Evolutionary conservation across 2,329 filamentous ascomycete species (phyloP).

Genomic region (Gnomoniopsis sp.): DNA sequence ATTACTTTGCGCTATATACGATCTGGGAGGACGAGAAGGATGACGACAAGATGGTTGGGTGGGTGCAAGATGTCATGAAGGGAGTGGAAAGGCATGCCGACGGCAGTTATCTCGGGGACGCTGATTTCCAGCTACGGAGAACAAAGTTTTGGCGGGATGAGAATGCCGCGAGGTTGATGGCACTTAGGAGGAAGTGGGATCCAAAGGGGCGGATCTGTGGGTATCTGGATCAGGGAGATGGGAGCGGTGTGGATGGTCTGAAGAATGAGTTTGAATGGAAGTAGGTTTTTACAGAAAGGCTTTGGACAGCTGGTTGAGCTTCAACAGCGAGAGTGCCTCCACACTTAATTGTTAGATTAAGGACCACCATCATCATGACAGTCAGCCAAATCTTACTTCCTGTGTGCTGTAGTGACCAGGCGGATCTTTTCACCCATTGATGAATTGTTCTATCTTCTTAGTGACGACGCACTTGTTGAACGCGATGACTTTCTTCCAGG

Average conservation of each 20-base stretch:
- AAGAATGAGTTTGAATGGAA: conserved; percentile 37
- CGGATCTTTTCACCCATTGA: too few species aligned
- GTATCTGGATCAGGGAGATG: conserved; percentile 43
- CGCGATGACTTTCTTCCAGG: too few species aligned
- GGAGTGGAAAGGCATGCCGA: conserved; percentile 36
- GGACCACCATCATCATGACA: too few species aligned
- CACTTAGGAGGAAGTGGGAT: conserved; percentile 41
- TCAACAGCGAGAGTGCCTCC: neutral
- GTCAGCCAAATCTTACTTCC: neutral
- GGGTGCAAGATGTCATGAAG: conserved; percentile 40
- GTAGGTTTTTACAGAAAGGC: neutral
- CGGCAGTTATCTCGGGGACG: conserved; percentile 53
- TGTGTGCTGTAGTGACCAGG: too few species aligned
- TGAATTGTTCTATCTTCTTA: too few species aligned
- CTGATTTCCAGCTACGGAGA: conserved; percentile 46
- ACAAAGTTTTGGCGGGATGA: conserved; percentile 46
- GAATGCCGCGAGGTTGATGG: conserved; percentile 37
- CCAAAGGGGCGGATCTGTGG: conserved; percentile 38
- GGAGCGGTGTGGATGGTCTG: conserved; percentile 38
- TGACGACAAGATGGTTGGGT: conserved; percentile 39
- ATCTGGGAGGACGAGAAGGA: conserved; percentile 45
- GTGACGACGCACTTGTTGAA: too few species aligned
- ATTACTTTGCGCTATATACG: conserved; percentile 53
- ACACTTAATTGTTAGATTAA: too few species aligned
- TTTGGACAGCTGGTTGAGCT: neutral